Percentiles rank a stretch among this genome's conserved stretches.
Evolutionary conservation across 306 rosid species (phyloP).

Genomic region (Astragalus membranaceus): DNA sequence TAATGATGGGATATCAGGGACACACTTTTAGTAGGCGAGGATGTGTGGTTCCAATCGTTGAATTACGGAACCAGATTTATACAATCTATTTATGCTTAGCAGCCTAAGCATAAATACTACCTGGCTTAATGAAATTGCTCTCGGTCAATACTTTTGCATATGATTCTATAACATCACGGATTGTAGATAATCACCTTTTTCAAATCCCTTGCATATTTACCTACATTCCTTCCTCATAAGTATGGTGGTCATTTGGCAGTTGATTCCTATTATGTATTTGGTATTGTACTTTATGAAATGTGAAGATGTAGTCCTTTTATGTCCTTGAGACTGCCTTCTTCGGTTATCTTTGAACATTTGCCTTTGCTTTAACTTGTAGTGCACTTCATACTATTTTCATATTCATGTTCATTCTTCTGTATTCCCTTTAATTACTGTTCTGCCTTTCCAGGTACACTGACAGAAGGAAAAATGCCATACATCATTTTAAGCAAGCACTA

Average conservation of each 20-base stretch:
- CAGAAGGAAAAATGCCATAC: constrained; percentile 31
- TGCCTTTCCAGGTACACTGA: constrained; percentile 40
- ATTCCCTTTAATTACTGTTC: neutral
- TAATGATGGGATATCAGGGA: neutral
- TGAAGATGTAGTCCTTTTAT: neutral
- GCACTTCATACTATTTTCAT: neutral
- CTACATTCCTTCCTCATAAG: neutral
- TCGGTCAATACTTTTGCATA: neutral
- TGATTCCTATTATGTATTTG: constrained; percentile 17
- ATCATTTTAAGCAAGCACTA: constrained; percentile 38
- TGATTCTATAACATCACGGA: neutral
- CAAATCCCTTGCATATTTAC: neutral
- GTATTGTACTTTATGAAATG: constrained; percentile 8
- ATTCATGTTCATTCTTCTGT: neutral
- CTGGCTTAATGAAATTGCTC: neutral
- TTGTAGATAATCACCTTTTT: neutral
- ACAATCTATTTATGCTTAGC: neutral
- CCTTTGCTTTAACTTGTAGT: neutral
- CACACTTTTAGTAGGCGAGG: neutral
- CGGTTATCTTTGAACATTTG: neutral
- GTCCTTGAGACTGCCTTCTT: neutral
- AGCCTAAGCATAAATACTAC: neutral
- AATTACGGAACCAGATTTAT: neutral
- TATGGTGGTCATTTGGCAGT: constrained; percentile 17
- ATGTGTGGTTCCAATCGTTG: constrained; percentile 5